phyloP scores from a whole-genome alignment of 2,329 filamentous ascomycete species.

The Podosphaera xanthii region DNA sequence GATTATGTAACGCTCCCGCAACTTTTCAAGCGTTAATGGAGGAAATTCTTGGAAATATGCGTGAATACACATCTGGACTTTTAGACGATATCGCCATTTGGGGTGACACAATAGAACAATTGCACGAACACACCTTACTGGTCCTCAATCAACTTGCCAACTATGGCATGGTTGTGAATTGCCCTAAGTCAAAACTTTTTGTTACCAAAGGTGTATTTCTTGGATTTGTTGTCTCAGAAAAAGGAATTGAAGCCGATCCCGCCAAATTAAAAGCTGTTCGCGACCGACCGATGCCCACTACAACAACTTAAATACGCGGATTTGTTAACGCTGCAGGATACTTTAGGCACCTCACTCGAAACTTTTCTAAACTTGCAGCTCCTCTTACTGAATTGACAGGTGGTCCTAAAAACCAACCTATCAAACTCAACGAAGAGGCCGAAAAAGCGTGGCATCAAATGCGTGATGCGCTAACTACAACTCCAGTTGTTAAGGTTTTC shows the following conservation, averaged over 20 bases:
- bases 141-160: background rate
- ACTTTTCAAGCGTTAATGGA: conserved; percentile 1
- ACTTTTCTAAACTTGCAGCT: background rate
- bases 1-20: background rate
- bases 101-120: background rate
- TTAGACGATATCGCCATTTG: background rate
- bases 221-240: background rate
- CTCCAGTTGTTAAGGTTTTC: background rate
- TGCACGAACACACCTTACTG: background rate
- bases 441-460: background rate
- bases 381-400: background rate
- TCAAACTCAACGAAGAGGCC: background rate
- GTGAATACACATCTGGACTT: background rate
- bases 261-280: background rate
- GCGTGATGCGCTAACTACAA: background rate
- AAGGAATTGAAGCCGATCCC: background rate
- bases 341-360: background rate
- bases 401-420: background rate
- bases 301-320: background rate
- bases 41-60: background rate
- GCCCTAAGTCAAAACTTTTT: background rate
- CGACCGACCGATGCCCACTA: background rate
- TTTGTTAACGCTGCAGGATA: background rate
- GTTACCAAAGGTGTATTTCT: background rate
- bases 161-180: background rate